phyloP scores from a whole-genome alignment of 768 basidiomycete genomes.

The Psilocybe azurescens region DNA sequence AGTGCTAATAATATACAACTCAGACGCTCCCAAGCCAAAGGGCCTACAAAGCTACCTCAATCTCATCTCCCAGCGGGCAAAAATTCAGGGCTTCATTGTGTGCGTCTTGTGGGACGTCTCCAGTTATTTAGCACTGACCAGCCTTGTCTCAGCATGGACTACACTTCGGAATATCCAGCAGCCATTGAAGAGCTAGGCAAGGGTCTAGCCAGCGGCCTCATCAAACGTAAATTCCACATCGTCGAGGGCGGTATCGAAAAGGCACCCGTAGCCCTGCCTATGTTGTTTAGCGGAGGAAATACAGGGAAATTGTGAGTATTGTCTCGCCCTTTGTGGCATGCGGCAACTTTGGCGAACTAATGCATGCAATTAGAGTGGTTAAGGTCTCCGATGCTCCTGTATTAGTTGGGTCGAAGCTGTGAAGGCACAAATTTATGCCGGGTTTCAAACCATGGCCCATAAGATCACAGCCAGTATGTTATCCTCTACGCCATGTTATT shows the following conservation, averaged over 20 bases:
- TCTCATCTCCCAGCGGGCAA: constrained; percentile 80
- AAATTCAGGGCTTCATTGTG: constrained; percentile 86
- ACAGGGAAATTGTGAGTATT: constrained; percentile 71
- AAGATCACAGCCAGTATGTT: too few relatives aligned
- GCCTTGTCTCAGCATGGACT: constrained; percentile 66
- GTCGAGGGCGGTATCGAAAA: constrained; percentile 74
- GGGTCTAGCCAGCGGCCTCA: constrained; percentile 67
- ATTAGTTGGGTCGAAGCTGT: neutral
- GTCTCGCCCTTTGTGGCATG: neutral
- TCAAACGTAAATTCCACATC: constrained; percentile 83
- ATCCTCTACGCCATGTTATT: too few relatives aligned
- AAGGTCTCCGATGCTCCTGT: neutral
- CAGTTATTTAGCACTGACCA: neutral
- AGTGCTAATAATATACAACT: too few relatives aligned
- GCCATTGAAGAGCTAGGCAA: constrained; percentile 62
- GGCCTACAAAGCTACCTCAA: constrained; percentile 71
- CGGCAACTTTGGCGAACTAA: neutral
- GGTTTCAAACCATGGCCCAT: too few relatives aligned
- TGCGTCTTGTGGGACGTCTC: constrained; percentile 35
- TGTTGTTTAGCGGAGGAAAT: constrained; percentile 80
- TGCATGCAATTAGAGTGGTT: neutral
- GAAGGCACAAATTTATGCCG: neutral
- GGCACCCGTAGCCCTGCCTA: constrained; percentile 69
- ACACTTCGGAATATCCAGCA: constrained; percentile 58
- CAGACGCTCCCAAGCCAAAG: constrained; percentile 63